A percentile compares a stretch with the other conserved stretches of the same genome.
Evolutionary conservation across 805 yeast genomes (phyloP).

Genomic region (Candida vartiovaarae): DNA sequence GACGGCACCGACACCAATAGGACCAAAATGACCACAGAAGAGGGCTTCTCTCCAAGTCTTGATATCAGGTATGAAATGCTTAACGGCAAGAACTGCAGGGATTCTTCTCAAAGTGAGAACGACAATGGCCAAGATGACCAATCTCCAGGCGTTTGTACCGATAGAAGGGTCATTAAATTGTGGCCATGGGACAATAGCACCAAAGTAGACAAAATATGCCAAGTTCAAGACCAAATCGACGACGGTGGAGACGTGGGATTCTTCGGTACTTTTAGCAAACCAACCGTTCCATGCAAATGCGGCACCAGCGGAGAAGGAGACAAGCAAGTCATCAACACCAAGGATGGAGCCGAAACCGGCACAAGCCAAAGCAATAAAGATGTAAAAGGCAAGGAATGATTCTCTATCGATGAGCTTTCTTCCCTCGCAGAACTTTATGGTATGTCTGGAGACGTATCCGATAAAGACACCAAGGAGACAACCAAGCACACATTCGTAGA

Average conservation of each 20-base stretch:
- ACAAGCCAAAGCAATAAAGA: conserved; percentile 74
- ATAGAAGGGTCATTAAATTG: conserved; percentile 54
- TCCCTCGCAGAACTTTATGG: conserved; percentile 67
- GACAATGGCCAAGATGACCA: conserved; percentile 66
- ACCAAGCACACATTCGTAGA: conserved; percentile 81
- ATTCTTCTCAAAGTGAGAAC: conserved; percentile 70
- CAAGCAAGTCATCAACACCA: conserved; percentile 85
- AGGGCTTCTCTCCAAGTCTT: conserved; percentile 91
- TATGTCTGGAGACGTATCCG: conserved; percentile 65
- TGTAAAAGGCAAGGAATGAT: conserved; percentile 78
- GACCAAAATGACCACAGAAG: conserved; percentile 94
- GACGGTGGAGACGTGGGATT: conserved; percentile 83
- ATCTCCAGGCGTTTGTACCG: conserved; percentile 74
- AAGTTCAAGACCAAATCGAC: conserved; percentile 78
- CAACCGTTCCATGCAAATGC: conserved; percentile 94
- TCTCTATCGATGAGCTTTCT: conserved; percentile 75
- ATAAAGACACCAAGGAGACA: conserved; percentile 63
- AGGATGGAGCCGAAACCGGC: conserved; percentile 86
- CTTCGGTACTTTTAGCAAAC: conserved; percentile 77
- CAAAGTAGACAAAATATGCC: conserved; percentile 84
- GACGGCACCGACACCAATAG: conserved; percentile 92
- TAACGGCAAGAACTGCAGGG: conserved; percentile 71
- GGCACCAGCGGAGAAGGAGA: conserved; percentile 88
- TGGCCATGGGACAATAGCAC: conserved; percentile 87
- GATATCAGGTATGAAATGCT: conserved; percentile 79